Evolutionary conservation across 1,284 basidiomycete species (phyloP).

Genomic region (Rugosomyces carneus): DNA sequence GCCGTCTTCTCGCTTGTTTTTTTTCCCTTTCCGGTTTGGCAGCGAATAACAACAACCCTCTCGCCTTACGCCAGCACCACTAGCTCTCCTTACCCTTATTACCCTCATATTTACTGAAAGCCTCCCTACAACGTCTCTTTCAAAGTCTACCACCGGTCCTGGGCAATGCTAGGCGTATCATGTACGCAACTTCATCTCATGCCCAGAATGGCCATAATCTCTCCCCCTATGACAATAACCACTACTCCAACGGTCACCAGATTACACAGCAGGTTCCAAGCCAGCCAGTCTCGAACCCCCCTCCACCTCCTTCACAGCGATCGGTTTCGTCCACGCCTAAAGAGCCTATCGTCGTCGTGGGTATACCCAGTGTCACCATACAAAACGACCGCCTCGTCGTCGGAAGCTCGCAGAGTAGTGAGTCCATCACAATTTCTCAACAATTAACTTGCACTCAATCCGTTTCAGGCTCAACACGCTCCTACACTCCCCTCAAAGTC

Average conservation of each 20-base stretch:
- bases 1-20: constrained; percentile 17
- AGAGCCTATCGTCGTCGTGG: constrained; percentile 58
- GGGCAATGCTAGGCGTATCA: constrained; percentile 58
- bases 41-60: constrained; percentile 13
- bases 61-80: constrained; percentile 12
- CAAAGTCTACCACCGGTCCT: constrained; percentile 24
- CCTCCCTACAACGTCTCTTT: constrained; percentile 20
- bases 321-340: constrained; percentile 31
- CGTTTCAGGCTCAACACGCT: constrained; percentile 47
- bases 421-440: constrained; percentile 22
- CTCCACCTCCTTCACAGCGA: constrained; percentile 23
- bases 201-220: constrained; percentile 41
- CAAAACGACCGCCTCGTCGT: constrained; percentile 60
- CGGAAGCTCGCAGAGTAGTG: constrained; percentile 65
- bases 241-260: constrained; percentile 27
- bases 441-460: constrained; percentile 13
- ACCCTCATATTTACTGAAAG: constrained; percentile 19
- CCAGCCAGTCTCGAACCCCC: constrained; percentile 19
- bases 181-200: constrained; percentile 55
- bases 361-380: constrained; percentile 67
- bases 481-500: constrained; percentile 74
- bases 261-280: constrained; percentile 19
- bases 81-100: constrained; percentile 8
- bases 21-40: constrained; percentile 14
- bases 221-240: constrained; percentile 24